Conservation (phyloP, 2,329 filamentous ascomycete genomes). For the Aspergillus quadricinctus region DNA sequence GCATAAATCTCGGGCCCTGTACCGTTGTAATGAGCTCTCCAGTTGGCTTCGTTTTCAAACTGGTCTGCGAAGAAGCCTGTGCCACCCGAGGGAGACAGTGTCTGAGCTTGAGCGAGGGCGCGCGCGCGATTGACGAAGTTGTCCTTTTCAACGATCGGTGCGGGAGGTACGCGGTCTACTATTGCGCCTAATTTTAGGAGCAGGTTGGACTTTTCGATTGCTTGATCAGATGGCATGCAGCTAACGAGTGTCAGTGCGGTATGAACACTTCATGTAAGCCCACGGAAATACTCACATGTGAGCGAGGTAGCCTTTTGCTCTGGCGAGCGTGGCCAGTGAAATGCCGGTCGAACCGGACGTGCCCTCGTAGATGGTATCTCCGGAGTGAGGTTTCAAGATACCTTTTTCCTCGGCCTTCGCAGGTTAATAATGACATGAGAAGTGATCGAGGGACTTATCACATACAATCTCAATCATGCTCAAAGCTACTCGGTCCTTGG, state of each 20-base stretch:
- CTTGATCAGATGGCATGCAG: conserved; percentile 93
- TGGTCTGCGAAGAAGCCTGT: conserved; percentile 92
- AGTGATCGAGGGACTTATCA: neutral
- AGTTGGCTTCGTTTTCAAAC: conserved; percentile 90
- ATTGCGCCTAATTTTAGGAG: conserved; percentile 83
- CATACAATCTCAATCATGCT: conserved; percentile 69
- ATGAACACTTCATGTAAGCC: neutral
- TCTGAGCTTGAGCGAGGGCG: conserved; percentile 70
- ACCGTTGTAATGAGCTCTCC: conserved; percentile 71
- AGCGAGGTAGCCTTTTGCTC: conserved; percentile 82
- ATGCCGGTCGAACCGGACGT: conserved; percentile 96
- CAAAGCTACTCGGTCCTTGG: conserved; percentile 91
- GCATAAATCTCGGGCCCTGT: conserved; percentile 87
- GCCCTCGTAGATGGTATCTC: conserved; percentile 95
- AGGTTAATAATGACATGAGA: conserved; percentile 6
- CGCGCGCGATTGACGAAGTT: conserved; percentile 95
- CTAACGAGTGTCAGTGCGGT: conserved; percentile 26
- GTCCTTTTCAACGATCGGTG: conserved; percentile 85
- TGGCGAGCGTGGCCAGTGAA: conserved; percentile 81
- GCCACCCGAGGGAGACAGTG: conserved; percentile 53
- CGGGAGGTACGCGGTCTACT: conserved; percentile 87
- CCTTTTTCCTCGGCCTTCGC: conserved; percentile 69
- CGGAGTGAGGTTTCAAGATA: conserved; percentile 69
- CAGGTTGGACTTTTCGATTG: conserved; percentile 81
- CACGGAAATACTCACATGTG: conserved; percentile 63